Base-by-base conservation (phyloP, 23 red algal genomes). In the Gracilaria domingensis region DNA sequence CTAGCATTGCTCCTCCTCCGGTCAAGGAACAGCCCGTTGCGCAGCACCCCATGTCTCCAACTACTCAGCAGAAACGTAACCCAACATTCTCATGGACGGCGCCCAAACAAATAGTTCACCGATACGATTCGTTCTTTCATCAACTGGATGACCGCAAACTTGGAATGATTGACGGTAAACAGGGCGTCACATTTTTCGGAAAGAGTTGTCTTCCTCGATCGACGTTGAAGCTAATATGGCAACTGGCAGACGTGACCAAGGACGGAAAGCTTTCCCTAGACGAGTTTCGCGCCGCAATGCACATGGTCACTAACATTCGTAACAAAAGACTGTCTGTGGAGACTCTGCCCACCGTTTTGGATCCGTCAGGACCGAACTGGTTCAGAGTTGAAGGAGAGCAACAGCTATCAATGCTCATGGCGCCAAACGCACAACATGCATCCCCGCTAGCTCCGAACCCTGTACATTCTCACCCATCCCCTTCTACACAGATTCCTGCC, bases 271-370 rank as follows among this genome's bases (percentile, higher is more conserved):
- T 99, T n/a, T 95, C 95, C 16, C 66, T 88, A 34, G 75, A 88
- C 32, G 94, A 99, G 59, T 99, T 99, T 72, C 92, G 95, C 14
- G 62, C 65, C 30, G 97, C 91, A 2, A 91, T 95, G 80, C 97
- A 99, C 62, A 70, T 99, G 75, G 87, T 94, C 40, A 36, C 80
- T 17, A 65, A 80, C 62, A 89, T 98, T 24, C 82, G 78, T n/a
- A 87, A 75, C 67, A 82, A 86, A 24, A 60, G 39, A 56, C 3
- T 96, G 0, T 75, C 66, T 25, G 84, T 88, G 23, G 61, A 84
- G 29, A 67, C 57, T 25, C 70, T 97, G 39, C 95, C 95, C 13
- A 44, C 57, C 42, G 58, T 49, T 8, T 59, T 97, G 23, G 78
- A 90, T 33, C 93, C 93, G 12, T 78, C 66, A 26, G 93, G 93